Evolutionary conservation across 148 eudicot genomes (phyloP), one percentile per base, ranked within the genome.

Genomic region (Fagopyrum homotropicum): DNA sequence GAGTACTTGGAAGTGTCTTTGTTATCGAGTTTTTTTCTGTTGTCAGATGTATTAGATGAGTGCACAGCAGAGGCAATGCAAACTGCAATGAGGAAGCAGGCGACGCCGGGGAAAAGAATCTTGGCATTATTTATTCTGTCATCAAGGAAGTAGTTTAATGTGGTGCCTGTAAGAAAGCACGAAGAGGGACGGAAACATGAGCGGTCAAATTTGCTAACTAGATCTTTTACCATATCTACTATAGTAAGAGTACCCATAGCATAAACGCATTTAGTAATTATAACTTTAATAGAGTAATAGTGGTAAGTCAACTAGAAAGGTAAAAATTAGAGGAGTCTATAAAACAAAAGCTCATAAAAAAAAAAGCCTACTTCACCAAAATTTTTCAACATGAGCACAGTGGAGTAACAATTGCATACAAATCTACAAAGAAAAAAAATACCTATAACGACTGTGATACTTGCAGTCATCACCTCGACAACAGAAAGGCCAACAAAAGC

Each of bases 381-480:
- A 22, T 22, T 22, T 22, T 22, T 22, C 26, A 6, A 48, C 10
- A 48, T 48, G 50, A 48, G 50, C 4, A 48, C 44, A 26, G 7
- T 3, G 4, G 12, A 64, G 44, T 64, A 35, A 40, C 45, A 35
- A 30, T 9, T 44, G 72, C 19, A n/a, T 44, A 16, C 51, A 40
- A 69, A 61, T 22, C n/a, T 68, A 26, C n/a, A 9, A 66, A 63
- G n/a, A 35, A 4, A 66, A 30, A 40, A 59, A 61, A 26, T 77
- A 91, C 97, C 98, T 85, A 91, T 84, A 16, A 93, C 94, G 35
- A 89, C 98, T 45, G 94, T 87, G 49, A 89, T 91, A 88, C 98
- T 91, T 63, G 97, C 52, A 49, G 83, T 76, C 56, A 93, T 83
- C 52, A 93, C 98, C 75, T 82, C 89, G 8, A 86, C 86, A 51